Evolutionary conservation across 805 yeast species (phyloP).

Genomic region (Kluyveromyces wickerhamii): DNA sequence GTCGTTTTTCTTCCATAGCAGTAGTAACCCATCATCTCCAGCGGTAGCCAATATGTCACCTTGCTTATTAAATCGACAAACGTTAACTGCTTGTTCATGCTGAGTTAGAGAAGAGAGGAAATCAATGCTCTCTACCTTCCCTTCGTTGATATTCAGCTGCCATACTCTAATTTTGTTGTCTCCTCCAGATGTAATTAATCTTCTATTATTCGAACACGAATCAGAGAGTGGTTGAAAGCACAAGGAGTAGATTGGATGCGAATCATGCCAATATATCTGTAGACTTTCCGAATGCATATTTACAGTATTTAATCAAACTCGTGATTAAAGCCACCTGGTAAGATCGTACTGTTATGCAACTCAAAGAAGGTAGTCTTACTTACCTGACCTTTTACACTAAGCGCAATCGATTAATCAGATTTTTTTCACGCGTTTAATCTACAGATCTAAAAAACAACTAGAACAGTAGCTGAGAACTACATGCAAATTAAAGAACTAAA

Average conservation of each 20-base stretch:
- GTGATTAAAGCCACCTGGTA: no score
- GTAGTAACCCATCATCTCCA: slow-evolving; percentile 88
- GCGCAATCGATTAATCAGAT: no score
- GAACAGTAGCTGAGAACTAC: no score
- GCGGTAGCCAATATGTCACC: slow-evolving; percentile 79
- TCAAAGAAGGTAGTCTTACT: no score
- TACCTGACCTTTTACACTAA: no score
- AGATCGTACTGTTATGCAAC: no score
- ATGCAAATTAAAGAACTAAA: no score
- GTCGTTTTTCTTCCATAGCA: slow-evolving; percentile 66
- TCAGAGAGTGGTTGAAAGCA: slow-evolving; percentile 47
- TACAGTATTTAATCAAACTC: background rate
- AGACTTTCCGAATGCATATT: slow-evolving; percentile 12
- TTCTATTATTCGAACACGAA: slow-evolving; percentile 22
- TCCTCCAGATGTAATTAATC: slow-evolving; percentile 89
- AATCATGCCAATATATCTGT: slow-evolving; percentile 41
- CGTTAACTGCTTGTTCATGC: slow-evolving; percentile 93
- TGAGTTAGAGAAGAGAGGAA: slow-evolving; percentile 75
- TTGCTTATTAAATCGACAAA: slow-evolving; percentile 62
- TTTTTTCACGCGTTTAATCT: no score
- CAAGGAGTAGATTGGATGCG: slow-evolving; percentile 63
- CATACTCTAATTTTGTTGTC: slow-evolving; percentile 79
- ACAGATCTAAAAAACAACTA: no score
- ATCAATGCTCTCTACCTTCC: slow-evolving; percentile 42
- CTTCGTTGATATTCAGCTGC: slow-evolving; percentile 26